Evolutionary conservation across 371 early-diverging fungal genomes (phyloP).

Genomic region (Mycotypha africana): DNA sequence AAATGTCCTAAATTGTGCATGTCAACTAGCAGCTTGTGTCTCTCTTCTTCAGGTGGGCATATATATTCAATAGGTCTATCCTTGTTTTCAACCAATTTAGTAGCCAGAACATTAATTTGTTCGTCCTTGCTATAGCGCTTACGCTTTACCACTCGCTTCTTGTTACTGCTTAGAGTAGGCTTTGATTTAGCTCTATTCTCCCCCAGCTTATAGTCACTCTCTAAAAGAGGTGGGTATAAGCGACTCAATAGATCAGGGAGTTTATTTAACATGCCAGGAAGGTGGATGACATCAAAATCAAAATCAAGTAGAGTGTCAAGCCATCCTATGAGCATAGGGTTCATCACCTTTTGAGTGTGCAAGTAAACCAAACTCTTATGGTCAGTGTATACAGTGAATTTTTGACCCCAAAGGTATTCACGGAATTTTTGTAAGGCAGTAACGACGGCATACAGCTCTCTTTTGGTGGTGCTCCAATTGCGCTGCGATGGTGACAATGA

Average conservation of each 20-base stretch:
- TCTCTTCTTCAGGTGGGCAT: too few species aligned
- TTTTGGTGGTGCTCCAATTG: not conserved
- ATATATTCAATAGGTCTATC: too few species aligned
- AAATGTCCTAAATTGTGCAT: conserved; percentile 10
- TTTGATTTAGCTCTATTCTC: too few species aligned
- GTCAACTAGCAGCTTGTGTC: conserved; percentile 5
- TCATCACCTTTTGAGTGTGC: conserved; percentile 11
- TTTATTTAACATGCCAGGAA: conserved; percentile 13
- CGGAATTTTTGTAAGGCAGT: conserved; percentile 24
- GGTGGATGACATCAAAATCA: conserved; percentile 17
- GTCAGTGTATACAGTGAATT: conserved; percentile 17
- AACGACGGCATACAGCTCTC: conserved; percentile 14
- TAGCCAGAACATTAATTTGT: too few species aligned
- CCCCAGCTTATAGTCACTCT: too few species aligned
- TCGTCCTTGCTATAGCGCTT: too few species aligned
- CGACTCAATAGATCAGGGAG: too few species aligned
- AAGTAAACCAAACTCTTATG: conserved; percentile 14
- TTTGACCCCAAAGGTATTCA: conserved; percentile 22
- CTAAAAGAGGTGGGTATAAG: too few species aligned
- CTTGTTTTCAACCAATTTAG: too few species aligned
- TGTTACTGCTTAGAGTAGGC: too few species aligned
- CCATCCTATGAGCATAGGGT: conserved; percentile 19
- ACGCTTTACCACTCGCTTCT: too few species aligned
- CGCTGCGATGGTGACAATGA: not conserved
- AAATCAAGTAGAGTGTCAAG: conserved; percentile 16